A percentile compares a stretch with the other conserved stretches of the same genome.
Conservation (phyloP, 192 early-diverging fungal genomes). For the Coemansia sp. region DNA sequence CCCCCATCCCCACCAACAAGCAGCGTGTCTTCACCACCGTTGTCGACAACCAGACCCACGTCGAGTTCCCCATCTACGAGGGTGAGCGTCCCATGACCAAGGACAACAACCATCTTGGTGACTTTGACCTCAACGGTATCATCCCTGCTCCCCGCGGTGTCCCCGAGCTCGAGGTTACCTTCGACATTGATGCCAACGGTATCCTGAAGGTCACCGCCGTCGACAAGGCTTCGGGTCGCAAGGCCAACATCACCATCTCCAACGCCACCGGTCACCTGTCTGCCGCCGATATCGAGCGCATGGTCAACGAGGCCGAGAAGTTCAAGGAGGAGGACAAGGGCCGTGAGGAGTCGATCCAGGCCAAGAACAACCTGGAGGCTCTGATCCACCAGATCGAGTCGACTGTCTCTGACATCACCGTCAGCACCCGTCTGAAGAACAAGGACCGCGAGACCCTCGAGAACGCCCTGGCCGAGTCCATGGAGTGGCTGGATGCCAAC, state of each 20-base stretch:
- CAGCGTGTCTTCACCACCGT: constrained; percentile 82
- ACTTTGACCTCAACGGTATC: constrained; percentile 81
- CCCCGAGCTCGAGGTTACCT: constrained; percentile 80
- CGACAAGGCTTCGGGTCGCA: constrained; percentile 89
- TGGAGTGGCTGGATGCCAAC: constrained; percentile 71
- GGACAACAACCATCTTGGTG: constrained; percentile 89
- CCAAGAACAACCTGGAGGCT: constrained; percentile 80
- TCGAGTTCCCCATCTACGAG: constrained; percentile 84
- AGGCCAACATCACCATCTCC: constrained; percentile 92
- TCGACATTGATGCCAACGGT: constrained; percentile 85
- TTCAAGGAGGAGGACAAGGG: constrained; percentile 78
- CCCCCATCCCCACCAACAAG: constrained; percentile 79
- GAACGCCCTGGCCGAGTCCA: constrained; percentile 74
- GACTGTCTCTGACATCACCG: constrained; percentile 69
- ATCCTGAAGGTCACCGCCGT: constrained; percentile 88
- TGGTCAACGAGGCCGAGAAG: constrained; percentile 90
- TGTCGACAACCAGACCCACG: constrained; percentile 82
- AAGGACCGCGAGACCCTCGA: constrained; percentile 72
- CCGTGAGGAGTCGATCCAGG: constrained; percentile 73
- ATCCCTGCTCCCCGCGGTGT: constrained; percentile 75
- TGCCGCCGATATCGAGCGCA: constrained; percentile 89
- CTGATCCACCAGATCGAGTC: constrained; percentile 74
- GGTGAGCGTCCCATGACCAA: constrained; percentile 86
- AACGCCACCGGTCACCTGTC: constrained; percentile 91
- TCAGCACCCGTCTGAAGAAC: constrained; percentile 71